Conservation (phyloP, 257 asterid species). For the Pogostemon cablin region DNA sequence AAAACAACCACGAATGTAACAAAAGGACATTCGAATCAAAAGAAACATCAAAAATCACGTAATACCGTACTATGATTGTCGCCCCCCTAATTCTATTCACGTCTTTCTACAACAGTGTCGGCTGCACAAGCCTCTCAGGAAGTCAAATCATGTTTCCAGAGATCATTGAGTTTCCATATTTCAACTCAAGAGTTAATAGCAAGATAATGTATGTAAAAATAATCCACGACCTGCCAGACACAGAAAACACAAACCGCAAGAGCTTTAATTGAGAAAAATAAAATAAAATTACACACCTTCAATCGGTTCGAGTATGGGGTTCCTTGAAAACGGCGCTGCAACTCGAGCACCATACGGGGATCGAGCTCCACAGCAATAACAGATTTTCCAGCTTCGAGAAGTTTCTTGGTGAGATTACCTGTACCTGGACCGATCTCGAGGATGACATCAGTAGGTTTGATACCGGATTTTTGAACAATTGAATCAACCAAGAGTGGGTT, state of each 20-base stretch:
- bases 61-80: not conserved
- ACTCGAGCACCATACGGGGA: constrained; percentile 95
- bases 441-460: constrained; percentile 75
- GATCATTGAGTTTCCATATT: not conserved
- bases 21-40: not conserved
- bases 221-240: not conserved
- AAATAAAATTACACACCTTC: constrained; percentile 31
- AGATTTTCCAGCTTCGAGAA: constrained; percentile 87
- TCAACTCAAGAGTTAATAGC: not conserved
- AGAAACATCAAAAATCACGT: not conserved
- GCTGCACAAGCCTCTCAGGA: not conserved
- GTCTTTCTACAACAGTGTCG: not conserved
- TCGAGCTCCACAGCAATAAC: constrained; percentile 92
- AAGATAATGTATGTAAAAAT: not conserved
- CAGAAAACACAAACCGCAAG: not conserved
- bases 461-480: constrained; percentile 88
- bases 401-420: constrained; percentile 96
- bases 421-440: constrained; percentile 99
- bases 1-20: not conserved
- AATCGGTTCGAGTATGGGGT: constrained; percentile 72
- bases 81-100: not conserved
- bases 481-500: constrained; percentile 83
- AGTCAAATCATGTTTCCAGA: not conserved
- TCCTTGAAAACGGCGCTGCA: constrained; percentile 90
- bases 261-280: not conserved